Percentiles rank a stretch among this genome's conserved stretches.
phyloP scores from a whole-genome alignment of 768 basidiomycete genomes.

The Sarcodon aspratus region DNA sequence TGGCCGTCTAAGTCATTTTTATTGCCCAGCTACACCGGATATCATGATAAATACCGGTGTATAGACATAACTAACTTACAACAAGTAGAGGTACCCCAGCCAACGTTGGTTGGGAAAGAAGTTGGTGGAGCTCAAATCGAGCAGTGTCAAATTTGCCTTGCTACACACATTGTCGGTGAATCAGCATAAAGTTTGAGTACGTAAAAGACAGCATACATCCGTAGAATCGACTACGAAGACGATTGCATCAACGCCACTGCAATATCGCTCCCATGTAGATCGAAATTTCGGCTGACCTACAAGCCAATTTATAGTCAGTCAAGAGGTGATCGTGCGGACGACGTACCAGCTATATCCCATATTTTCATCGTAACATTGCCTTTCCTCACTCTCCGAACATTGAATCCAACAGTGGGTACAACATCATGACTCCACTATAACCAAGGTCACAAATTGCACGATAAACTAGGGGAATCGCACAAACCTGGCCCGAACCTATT shows the following conservation, averaged over 20 bases:
- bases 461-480: slow-evolving; percentile 2
- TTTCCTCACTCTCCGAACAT: slow-evolving; percentile 78
- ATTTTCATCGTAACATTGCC: slow-evolving; percentile 88
- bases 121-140: slow-evolving; percentile 73
- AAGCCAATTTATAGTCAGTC: slow-evolving; percentile 5
- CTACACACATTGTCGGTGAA: slow-evolving; percentile 25
- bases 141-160: slow-evolving; percentile 75
- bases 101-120: slow-evolving; percentile 56
- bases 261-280: slow-evolving; percentile 94
- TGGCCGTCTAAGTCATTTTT: slow-evolving; percentile 83
- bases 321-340: background rate
- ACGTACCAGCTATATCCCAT: slow-evolving; percentile 88
- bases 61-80: slow-evolving; percentile 29
- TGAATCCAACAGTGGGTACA: slow-evolving; percentile 93
- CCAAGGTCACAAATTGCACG: background rate
- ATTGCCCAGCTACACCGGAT: slow-evolving; percentile 60
- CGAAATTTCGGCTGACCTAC: slow-evolving; percentile 87
- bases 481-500: slow-evolving; percentile 73
- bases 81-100: slow-evolving; percentile 72
- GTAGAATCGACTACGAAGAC: slow-evolving; percentile 89
- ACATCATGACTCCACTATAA: slow-evolving; percentile 88
- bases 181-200: background rate
- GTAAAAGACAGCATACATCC: slow-evolving; percentile 43
- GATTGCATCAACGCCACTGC: slow-evolving; percentile 85
- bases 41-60: background rate